Evolutionary conservation across 1,284 basidiomycete species (phyloP), one percentile per base, ranked within the genome.

Genomic region (Ceratorhiza oryzae-sativae): DNA sequence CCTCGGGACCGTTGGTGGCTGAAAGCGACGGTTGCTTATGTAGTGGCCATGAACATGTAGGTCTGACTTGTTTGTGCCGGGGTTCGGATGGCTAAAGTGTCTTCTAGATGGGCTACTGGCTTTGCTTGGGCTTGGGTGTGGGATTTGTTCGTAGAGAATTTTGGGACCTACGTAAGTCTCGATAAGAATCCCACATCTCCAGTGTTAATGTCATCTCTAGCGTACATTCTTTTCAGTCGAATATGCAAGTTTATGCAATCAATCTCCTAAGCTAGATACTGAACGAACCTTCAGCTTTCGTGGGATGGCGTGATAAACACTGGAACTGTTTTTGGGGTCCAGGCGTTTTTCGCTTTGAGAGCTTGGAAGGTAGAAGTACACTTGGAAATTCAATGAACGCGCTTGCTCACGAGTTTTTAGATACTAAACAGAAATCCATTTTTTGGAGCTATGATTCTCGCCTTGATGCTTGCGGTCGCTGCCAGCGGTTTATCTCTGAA

Each of bases 91-190:
- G 4, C 42, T 45, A 18, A 45, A 45, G 9, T 18, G 36, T 23
- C 3, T 46, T 23, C 13, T 46, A 61, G 59, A 5, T 61, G 39
- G 59, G 39, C 34, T 30, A 61, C 59, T 8, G 42, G 20, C 18
- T 42, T 61, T 8, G 36, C 41, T 45, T 61, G 34, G 59, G 59
- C 42, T 45, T 61, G 59, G 39, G 25, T 61, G 30, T 61, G 59
- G 59, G 59, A 61, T n/a, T 36, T 61, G n/a, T 61, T 61, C 27
- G 59, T 61, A 12, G 6, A 25, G 6, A 45, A 61, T 25, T 61
- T 61, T 61, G 59, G 59, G 25, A 61, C 39, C 3, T 61, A 61
- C 23, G 59, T 61, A 45, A 61, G 59, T 61, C 25, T 34, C 10
- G 18, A 18, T 20, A n/a, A 20, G 12, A 15, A 12, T 13, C 1